Evolutionary conservation across 2,329 filamentous ascomycete species (phyloP), one percentile per base, ranked within the genome.

Genomic region (Beauveria varroae): DNA sequence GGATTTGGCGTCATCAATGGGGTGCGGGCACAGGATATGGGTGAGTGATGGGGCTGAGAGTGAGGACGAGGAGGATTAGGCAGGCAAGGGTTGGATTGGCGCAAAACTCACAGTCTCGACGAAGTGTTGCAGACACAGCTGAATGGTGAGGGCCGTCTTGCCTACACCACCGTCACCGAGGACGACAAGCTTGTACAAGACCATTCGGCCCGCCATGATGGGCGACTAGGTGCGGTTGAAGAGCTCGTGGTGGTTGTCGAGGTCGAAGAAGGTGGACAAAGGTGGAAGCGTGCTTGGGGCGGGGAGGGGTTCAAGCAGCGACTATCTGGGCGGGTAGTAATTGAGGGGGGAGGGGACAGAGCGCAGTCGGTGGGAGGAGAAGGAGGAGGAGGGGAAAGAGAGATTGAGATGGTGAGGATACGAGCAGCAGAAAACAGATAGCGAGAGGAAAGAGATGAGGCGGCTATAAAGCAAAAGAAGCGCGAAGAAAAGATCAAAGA

Each of bases 121-220:
- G 74, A 99, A 99, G 77, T 99, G 95, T 77, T 98, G 96, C 72
- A 98, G 79, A 75, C 95, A 98, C 70, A 99, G 83, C 86, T 99
- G 92, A 73, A 96, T 96, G 62, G 92, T 96, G 73, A 96, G 81
- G 70, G 92, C 92, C 57, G 92, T 96, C 78, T 96, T 96, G 69
- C 92, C 92, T 64, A 96, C 92, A 77, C 92, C 92, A 78, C 92
- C 92, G 74, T 96, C 92, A 69, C 92, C 93, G 66, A 96, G 81
- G 78, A 96, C 92, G 85, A 96, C 92, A 83, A 96, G 79, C 79
- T 96, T 96, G 81, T 96, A 96, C 75, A 96, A 79, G 73, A 92
- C 93, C 91, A 96, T 96, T 82, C 93, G 93, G 72, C 90, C 90
- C 78, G 90, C 87, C 91, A 95, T 95, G 75, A 67, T 72, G 69